Evolutionary conservation across 345 rosid genomes (phyloP).

Genomic region (Eucalyptus polyanthemos): DNA sequence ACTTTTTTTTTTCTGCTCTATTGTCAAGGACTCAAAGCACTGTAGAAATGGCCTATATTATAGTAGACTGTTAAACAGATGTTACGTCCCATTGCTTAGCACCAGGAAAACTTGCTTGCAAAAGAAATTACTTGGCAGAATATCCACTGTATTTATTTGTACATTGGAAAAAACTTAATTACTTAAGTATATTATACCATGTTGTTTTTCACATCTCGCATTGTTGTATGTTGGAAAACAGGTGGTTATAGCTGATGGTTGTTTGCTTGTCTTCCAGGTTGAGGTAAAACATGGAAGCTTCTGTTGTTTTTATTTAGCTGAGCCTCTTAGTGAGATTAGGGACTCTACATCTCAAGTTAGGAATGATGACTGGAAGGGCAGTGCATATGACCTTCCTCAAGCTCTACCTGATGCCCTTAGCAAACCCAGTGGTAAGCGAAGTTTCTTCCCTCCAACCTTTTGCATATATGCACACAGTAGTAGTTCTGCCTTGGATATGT

Average conservation of each 20-base stretch:
- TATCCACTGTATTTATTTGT: neutral
- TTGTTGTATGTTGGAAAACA: neutral
- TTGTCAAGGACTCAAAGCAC: neutral
- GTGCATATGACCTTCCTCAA: conserved; percentile 31
- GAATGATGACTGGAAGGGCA: conserved; percentile 11
- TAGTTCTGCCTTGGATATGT: neutral
- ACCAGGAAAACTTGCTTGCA: neutral
- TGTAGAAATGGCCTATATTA: neutral
- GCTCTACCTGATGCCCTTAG: conserved; percentile 51
- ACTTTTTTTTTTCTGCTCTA: neutral
- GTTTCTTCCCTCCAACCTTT: neutral
- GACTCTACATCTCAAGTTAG: conserved; percentile 18
- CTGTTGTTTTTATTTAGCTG: conserved; percentile 66
- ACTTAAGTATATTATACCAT: neutral
- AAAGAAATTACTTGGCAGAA: neutral
- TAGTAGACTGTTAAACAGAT: neutral
- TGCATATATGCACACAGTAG: neutral
- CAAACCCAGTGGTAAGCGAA: conserved; percentile 44
- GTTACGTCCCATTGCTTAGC: neutral
- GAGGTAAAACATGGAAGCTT: conserved; percentile 51
- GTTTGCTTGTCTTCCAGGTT: conserved; percentile 34
- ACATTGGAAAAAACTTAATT: neutral
- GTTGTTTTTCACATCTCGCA: neutral
- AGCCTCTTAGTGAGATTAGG: conserved; percentile 29
- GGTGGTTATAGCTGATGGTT: neutral